A percentile compares a stretch with the other conserved stretches of the same genome.
Conservation (phyloP, 2,329 filamentous ascomycete species). For the Hypoxylon sp. region DNA sequence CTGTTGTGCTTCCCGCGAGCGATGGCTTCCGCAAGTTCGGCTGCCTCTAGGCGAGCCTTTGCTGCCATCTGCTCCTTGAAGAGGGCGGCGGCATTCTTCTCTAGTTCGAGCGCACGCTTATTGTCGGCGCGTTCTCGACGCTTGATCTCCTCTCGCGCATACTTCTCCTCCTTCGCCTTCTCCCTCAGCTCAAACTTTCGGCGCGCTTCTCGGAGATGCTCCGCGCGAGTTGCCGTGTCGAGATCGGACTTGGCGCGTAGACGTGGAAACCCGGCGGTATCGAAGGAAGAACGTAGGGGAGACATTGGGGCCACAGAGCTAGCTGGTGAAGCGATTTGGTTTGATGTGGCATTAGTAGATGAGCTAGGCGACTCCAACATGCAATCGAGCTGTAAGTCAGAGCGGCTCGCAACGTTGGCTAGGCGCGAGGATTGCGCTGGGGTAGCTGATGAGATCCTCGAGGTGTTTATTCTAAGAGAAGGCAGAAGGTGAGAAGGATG, state of each 20-base stretch:
- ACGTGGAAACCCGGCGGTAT: slow-evolving; percentile 66
- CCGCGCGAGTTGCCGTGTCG: slow-evolving; percentile 66
- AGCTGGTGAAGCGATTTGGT: slow-evolving; percentile 51
- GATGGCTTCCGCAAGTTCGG: slow-evolving; percentile 52
- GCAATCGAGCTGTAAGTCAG: slow-evolving; percentile 61
- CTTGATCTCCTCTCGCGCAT: slow-evolving; percentile 69
- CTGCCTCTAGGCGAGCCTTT: slow-evolving; percentile 56
- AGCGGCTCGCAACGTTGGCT: slow-evolving; percentile 61
- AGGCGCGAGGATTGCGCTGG: slow-evolving; percentile 55
- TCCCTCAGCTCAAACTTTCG: slow-evolving; percentile 74
- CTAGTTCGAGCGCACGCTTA: slow-evolving; percentile 67
- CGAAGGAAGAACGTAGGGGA: slow-evolving; percentile 70
- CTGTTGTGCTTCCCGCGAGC: slow-evolving; percentile 50
- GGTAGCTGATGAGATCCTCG: slow-evolving; percentile 50
- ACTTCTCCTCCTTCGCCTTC: slow-evolving; percentile 72
- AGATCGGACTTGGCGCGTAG: slow-evolving; percentile 72
- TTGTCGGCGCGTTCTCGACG: slow-evolving; percentile 70
- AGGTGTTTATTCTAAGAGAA: slow-evolving; percentile 57
- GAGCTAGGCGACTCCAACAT: slow-evolving; percentile 56
- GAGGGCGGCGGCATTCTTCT: slow-evolving; percentile 59
- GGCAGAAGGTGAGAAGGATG: slow-evolving; percentile 39
- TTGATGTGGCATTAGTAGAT: slow-evolving; percentile 43
- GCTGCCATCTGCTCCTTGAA: slow-evolving; percentile 62
- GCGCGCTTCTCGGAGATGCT: slow-evolving; percentile 71
- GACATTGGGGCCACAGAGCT: slow-evolving; percentile 60